Evolutionary conservation across 169 alveolate species (phyloP).

Genomic region (Sarcocystis neurona): DNA sequence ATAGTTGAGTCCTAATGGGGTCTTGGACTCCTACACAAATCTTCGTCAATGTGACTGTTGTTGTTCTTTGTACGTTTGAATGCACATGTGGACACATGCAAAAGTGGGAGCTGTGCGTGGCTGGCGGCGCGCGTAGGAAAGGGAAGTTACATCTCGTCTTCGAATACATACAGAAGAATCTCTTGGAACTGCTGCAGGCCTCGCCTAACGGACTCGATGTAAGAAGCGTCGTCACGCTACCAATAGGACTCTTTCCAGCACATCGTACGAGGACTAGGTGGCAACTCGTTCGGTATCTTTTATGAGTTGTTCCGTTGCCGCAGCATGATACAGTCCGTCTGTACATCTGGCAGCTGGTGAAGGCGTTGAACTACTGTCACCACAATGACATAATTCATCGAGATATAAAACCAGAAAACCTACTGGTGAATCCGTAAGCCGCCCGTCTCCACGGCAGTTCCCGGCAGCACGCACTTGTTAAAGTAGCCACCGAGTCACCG

Average conservation of each 20-base stretch:
- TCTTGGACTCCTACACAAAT: too few species aligned
- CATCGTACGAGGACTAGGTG: neutral
- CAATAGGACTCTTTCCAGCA: neutral
- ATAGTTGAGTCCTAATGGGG: too few species aligned
- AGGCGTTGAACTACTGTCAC: conserved; percentile 89
- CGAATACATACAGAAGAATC: conserved; percentile 89
- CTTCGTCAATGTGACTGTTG: too few species aligned
- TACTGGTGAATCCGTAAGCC: conserved; percentile 84
- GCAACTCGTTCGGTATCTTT: neutral
- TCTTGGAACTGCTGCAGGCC: conserved; percentile 88
- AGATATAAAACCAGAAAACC: conserved; percentile 95
- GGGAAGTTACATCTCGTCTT: conserved; percentile 88
- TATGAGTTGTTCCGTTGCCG: neutral
- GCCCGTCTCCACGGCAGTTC: neutral
- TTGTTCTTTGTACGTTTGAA: too few species aligned
- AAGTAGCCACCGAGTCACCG: too few species aligned
- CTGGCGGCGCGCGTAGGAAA: too few species aligned
- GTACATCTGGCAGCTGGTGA: conserved; percentile 86
- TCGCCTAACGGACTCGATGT: conserved; percentile 72
- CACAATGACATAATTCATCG: conserved; percentile 89
- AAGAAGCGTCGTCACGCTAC: neutral
- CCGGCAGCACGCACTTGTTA: neutral
- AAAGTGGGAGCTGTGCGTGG: too few species aligned
- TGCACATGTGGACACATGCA: too few species aligned
- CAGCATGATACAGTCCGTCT: conserved; percentile 80